phyloP scores from a whole-genome alignment of 140 eudicot genomes.

The Oenanthe javanica region DNA sequence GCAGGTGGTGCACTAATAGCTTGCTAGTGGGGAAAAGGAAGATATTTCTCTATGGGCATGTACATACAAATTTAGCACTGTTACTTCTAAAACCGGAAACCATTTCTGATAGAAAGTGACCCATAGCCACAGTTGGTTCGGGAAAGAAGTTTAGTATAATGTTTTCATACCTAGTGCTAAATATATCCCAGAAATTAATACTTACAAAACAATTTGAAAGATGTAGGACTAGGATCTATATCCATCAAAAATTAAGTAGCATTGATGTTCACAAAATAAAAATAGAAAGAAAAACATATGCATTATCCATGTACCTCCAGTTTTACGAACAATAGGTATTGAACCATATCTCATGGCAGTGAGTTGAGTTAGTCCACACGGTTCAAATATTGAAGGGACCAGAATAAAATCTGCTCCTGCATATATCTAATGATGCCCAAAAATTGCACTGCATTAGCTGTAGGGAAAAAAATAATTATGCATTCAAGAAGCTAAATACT shows the following conservation, averaged over 20 bases:
- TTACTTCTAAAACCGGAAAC: not conserved
- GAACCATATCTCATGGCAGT: slow-evolving; percentile 99
- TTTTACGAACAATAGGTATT: slow-evolving; percentile 86
- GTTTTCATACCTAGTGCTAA: not conserved
- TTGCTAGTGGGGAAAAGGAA: not conserved
- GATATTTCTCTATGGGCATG: not conserved
- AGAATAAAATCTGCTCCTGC: slow-evolving; percentile 92
- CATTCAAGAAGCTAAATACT: not conserved
- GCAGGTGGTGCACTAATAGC: not conserved
- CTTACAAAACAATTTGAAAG: not conserved
- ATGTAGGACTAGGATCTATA: too few species aligned
- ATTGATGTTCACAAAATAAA: not conserved
- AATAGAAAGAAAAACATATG: not conserved
- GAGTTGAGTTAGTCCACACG: slow-evolving; percentile 98
- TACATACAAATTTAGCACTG: not conserved
- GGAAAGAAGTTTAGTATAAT: not conserved
- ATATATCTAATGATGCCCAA: slow-evolving; percentile 54
- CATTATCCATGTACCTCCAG: slow-evolving; percentile 65
- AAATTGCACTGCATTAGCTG: slow-evolving; percentile 5
- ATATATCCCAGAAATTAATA: not conserved
- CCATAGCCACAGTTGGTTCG: not conserved
- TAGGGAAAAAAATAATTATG: not conserved
- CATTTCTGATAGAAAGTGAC: not conserved
- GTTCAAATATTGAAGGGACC: slow-evolving; percentile 98
- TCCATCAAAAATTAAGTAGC: not conserved